A percentile compares a stretch with the other conserved stretches of the same genome.
phyloP scores from a whole-genome alignment of 1,139 yeast species.

The Geotrichum aggregatum region DNA sequence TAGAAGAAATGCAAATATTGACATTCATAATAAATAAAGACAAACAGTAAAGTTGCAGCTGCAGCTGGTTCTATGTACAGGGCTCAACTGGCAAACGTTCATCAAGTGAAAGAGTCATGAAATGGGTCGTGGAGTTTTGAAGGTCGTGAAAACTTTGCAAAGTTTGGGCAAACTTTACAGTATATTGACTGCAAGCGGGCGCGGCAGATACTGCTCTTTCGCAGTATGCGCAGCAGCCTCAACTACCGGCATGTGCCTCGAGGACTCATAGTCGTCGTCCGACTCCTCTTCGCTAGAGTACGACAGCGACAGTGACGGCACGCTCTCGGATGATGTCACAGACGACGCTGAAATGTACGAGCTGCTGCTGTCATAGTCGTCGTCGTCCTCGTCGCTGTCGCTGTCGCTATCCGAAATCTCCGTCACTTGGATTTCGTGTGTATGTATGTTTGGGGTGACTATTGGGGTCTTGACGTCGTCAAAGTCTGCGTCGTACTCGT shows the following conservation, averaged over 20 bases:
- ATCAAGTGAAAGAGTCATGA: no score
- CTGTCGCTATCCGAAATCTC: conserved; percentile 5
- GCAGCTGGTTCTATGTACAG: no score
- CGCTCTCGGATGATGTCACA: neutral
- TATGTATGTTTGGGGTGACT: neutral
- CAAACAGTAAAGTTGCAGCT: no score
- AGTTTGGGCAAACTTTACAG: neutral
- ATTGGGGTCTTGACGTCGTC: neutral
- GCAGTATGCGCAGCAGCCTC: neutral
- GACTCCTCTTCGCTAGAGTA: conserved; percentile 16
- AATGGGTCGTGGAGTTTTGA: no score
- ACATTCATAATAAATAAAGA: no score
- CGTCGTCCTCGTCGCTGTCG: conserved; percentile 10
- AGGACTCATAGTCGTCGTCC: conserved; percentile 7
- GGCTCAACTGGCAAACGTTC: no score
- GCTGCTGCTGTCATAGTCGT: neutral
- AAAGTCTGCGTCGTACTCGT: conserved; percentile 10
- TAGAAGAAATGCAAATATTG: no score
- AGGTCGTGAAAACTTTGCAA: no score
- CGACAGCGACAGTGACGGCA: conserved; percentile 12
- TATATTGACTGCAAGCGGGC: neutral
- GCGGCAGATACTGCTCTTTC: neutral
- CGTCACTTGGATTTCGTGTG: conserved; percentile 7
- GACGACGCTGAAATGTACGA: neutral
- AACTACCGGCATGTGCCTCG: neutral